Evolutionary conservation across 768 basidiomycete species (phyloP), one percentile per base, ranked within the genome.

Genomic region (Naganishia antarctica): DNA sequence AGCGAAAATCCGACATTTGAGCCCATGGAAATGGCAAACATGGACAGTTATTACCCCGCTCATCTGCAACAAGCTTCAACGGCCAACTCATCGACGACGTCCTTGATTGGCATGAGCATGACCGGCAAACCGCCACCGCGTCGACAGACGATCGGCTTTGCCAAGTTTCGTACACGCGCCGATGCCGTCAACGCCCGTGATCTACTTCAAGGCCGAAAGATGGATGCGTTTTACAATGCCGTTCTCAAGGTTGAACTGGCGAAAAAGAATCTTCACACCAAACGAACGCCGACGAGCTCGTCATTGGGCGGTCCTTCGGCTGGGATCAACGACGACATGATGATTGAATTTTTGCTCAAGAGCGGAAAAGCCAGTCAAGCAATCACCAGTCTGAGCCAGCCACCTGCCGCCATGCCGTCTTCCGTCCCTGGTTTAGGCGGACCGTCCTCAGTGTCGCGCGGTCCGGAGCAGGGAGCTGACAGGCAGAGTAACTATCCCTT

Each of bases 211-310:
- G 92, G 94, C 5, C 82, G 87, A 60, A 83, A 90, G 62, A 89
- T 98, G 37, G 96, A 98, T 71, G 85, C 89, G 32, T 89, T 97
- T 78, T 91, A 91, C 71, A 91, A 91, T 15, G 86, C 90, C 0
- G 87, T 92, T 2, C 78, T 99, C 41, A 98, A 97, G 78, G 96
- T 94, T 23, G 96, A 98, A 79, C 97, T 99, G 93, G 96, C 96
- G 21, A 98, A 98, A 85, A 99, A 99, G 84, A 98, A 99, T 73
- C 78, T 99, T 41, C 94, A 99, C 73, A 94, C 92, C 21, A 96
- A 94, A 80, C 82, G 90, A 11, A 57, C 53, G 34, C 53, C 53
- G 18, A 57, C 53, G 15, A 34, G 53, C 21, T 57, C 91, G 37
- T 57, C 53, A 15, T 25, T 57, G 23, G 34, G 37, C 23, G 53